phyloP scores from a whole-genome alignment of 225 moss, liverwort and hornwort genomes.

The Ulota crispa region DNA sequence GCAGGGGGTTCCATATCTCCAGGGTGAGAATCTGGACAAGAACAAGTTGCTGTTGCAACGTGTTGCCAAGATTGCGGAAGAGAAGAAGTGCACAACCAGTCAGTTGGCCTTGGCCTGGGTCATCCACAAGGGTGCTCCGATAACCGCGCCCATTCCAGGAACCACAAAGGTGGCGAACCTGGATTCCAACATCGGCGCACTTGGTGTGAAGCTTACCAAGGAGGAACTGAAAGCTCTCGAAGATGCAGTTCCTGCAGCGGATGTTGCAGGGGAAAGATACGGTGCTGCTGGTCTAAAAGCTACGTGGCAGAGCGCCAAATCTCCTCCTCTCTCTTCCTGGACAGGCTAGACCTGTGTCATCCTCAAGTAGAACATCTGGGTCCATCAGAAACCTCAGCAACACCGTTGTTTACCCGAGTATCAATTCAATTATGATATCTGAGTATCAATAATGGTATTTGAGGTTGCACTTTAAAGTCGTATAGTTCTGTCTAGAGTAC shows the following conservation, averaged over 20 bases:
- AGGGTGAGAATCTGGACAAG: conserved; percentile 56
- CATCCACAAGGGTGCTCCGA: conserved; percentile 54
- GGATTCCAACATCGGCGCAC: conserved; percentile 64
- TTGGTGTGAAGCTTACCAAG: conserved; percentile 40
- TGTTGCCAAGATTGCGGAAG: conserved; percentile 55
- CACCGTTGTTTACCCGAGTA: no score
- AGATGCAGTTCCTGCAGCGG: conserved; percentile 56
- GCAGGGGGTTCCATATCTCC: conserved; percentile 29
- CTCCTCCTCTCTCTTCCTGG: conserved; percentile 69
- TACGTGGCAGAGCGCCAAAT: conserved; percentile 24
- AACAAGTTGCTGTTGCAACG: conserved; percentile 48
- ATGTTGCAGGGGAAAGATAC: conserved; percentile 52
- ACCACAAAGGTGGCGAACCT: conserved; percentile 72
- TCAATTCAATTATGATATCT: no score
- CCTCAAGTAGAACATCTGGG: no score
- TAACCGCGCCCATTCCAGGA: conserved; percentile 70
- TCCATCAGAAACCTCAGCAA: neutral
- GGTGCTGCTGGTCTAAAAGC: accelerated
- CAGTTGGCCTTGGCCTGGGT: conserved; percentile 82
- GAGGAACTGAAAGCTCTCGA: conserved; percentile 66
- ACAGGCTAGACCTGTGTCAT: conserved; percentile 24
- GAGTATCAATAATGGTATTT: no score
- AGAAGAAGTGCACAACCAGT: conserved; percentile 52
- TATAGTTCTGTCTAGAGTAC: no score
- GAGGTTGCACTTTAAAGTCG: no score